Evolutionary conservation across 306 rosid species (phyloP), one percentile per base, ranked within the genome.

Genomic region (Gastrolobium bilobum): DNA sequence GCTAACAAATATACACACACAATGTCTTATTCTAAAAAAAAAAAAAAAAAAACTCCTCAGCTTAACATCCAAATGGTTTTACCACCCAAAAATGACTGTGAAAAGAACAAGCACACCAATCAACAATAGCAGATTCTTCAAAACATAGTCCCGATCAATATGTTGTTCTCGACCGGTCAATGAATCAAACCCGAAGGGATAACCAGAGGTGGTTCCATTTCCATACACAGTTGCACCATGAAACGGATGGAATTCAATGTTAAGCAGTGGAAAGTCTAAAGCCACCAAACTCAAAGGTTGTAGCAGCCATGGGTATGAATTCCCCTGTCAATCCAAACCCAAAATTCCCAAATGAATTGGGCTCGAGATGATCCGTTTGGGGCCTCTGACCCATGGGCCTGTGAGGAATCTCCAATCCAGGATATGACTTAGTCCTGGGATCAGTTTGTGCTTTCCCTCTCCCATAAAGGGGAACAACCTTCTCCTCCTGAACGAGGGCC

Each of bases 341-440:
- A 30, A 80, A 81, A 70, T 80, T 93, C 43, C 92, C 66, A 15
- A 90, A 93, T 1, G 85, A 89, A 79, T 87, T 90, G 29, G 86
- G 68, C 29, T 75, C 83, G 0, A 87, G 87, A 6, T 85, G 89
- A 4, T 92, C 93, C 2, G 91, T 90, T 76, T 86, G 84, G 0
- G 97, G 97, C 74, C 99, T 85, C 88, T 95, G 98, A 8, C 96
- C 97, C 0, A 96, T 59, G 0, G 99, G 97, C 50, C 97, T 94
- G 42, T 51, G 85, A 14, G 98, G 99, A 81, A 95, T 83, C 57
- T 87, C 92, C 54, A 95, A 77, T 14, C 94, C 96, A 0, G 94
- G 90, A 72, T 92, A 95, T 0, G 91, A 88, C 26, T 87, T 95
- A 20, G 89, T 86, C 75, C 99, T 83, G 2, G 98, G 99, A 75